These are phyloP conservation scores for button mushroom (Agaricus bisporus) DNA, from an alignment of 768 basidiomycete genomes.

Conservation along the genomic window DNA sequence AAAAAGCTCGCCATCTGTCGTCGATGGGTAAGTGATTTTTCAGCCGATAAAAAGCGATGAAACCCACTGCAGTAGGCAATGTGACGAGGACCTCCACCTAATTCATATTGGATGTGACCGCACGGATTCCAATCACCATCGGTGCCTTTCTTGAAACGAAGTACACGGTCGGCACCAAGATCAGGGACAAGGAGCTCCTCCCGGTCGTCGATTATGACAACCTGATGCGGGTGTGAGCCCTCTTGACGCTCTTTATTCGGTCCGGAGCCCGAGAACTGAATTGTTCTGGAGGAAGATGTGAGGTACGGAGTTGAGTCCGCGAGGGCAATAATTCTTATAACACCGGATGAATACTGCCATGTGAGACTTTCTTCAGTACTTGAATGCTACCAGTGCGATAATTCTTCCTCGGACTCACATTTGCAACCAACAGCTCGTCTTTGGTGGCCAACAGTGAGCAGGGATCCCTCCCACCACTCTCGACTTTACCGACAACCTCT, in stretches of 20 bases:
- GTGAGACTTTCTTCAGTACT: neutral
- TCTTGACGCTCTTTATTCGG: slow-evolving; percentile 66
- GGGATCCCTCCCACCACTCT: slow-evolving; percentile 56
- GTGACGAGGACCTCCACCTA: slow-evolving; percentile 70
- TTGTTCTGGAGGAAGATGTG: slow-evolving; percentile 23
- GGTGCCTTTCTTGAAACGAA: slow-evolving; percentile 39
- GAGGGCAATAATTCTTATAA: slow-evolving; percentile 50
- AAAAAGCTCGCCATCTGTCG: slow-evolving; percentile 55
- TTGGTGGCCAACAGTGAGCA: slow-evolving; percentile 58
- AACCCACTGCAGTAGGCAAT: slow-evolving; percentile 54
- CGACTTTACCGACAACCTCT: slow-evolving; percentile 37
- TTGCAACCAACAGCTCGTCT: slow-evolving; percentile 57
- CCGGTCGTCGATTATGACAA: slow-evolving; percentile 39
- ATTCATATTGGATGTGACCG: slow-evolving; percentile 41
- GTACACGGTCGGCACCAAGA: slow-evolving; percentile 67
- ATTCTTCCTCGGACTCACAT: slow-evolving; percentile 41
- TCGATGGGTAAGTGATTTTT: neutral
- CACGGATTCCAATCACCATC: slow-evolving; percentile 42
- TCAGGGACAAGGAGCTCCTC: slow-evolving; percentile 68
- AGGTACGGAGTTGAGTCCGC: slow-evolving; percentile 43
- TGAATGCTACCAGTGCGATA: neutral
- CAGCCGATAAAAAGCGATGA: neutral
- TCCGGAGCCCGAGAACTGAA: slow-evolving; percentile 49
- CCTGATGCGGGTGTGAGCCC: slow-evolving; percentile 74
- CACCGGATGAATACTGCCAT: slow-evolving; percentile 64